Base-by-base conservation (phyloP, 1,284 basidiomycete genomes). In the Apiotrichum laibachii region DNA sequence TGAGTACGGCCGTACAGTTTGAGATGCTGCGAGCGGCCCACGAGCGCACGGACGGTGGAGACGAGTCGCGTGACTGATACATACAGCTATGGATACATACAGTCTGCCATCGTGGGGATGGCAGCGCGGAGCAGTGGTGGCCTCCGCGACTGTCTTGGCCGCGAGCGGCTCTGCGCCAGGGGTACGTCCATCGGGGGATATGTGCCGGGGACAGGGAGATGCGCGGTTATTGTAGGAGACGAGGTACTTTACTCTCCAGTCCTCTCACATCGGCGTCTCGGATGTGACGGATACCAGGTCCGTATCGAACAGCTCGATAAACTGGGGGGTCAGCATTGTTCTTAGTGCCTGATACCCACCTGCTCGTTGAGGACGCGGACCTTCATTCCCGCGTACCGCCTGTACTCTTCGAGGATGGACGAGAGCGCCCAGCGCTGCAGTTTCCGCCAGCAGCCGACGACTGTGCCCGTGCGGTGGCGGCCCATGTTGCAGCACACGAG, bases 401-500 rank as follows among this genome's bases (percentile, higher is more conserved):
- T 64, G 59, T 82, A 82, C 70, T 82, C 81, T 53, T 82, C 81
- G 16, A 82, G 66, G 48, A 82, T 82, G 48, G 77, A 78, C 48
- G 77, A 77, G 56, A 82, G 64, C 45, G 80, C 80, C 81, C 81
- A 82, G 18, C 79, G 63, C 61, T 82, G 81, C 37, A 77, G 62
- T 53, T 76, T 75, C 19, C 72, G 61, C 67, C 81, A 77, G 70
- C 80, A 80, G 3, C 81, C 81, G 19, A 82, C 77, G 10, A 81
- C 81, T 0, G 81, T 82, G 3, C 81, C 81, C 0, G 81, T 81
- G 12, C 81, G 62, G 61, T 82, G 81, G 53, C 81, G 67, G 5
- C 82, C 82, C 61, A 82, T 76, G 59, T 81, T 81, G 69, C 82
- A 83, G 76, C 81, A 82, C 57, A 83, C 79, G 2, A 82, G 71